Percentiles rank a stretch among this genome's conserved stretches.
phyloP scores from a whole-genome alignment of 2,329 filamentous ascomycete species.

The Aspergillus niger region DNA sequence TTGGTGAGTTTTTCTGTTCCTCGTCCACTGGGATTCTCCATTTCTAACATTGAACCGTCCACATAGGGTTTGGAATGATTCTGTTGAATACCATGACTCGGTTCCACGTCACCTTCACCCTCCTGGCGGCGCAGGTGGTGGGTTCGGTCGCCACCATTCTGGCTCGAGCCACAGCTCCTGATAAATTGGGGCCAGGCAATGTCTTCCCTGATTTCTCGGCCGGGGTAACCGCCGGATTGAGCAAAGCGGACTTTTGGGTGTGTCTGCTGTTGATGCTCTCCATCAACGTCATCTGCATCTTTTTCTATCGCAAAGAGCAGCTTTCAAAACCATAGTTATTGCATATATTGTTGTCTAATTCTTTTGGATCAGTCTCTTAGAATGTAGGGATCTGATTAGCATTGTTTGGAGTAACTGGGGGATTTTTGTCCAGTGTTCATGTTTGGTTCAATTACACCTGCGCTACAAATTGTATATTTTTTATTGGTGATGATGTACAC shows the following conservation, averaged over 20 bases:
- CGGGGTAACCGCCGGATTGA: background rate
- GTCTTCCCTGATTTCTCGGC: slow-evolving; percentile 57
- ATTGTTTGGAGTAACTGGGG: background rate
- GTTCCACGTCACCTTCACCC: slow-evolving; percentile 48
- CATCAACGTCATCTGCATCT: slow-evolving; percentile 17
- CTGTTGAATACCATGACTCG: slow-evolving; percentile 63
- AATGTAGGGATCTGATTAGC: background rate
- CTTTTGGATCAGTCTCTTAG: no score
- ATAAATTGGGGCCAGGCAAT: slow-evolving; percentile 60
- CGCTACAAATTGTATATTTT: background rate
- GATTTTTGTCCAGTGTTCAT: background rate
- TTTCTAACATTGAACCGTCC: background rate
- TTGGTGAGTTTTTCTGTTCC: slow-evolving; percentile 28
- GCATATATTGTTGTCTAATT: background rate
- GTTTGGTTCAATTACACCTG: background rate
- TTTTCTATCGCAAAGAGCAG: slow-evolving; percentile 48
- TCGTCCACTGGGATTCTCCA: no score
- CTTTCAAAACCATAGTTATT: slow-evolving; percentile 41
- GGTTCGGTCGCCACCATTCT: slow-evolving; percentile 63
- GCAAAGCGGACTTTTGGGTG: slow-evolving; percentile 48
- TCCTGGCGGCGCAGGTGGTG: slow-evolving; percentile 43
- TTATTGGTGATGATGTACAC: background rate
- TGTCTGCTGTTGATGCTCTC: slow-evolving; percentile 32
- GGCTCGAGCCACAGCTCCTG: slow-evolving; percentile 60
- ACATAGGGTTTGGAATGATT: slow-evolving; percentile 64